Base-by-base conservation (phyloP, 192 early-diverging fungal species). In the Coemansia sp. region DNA sequence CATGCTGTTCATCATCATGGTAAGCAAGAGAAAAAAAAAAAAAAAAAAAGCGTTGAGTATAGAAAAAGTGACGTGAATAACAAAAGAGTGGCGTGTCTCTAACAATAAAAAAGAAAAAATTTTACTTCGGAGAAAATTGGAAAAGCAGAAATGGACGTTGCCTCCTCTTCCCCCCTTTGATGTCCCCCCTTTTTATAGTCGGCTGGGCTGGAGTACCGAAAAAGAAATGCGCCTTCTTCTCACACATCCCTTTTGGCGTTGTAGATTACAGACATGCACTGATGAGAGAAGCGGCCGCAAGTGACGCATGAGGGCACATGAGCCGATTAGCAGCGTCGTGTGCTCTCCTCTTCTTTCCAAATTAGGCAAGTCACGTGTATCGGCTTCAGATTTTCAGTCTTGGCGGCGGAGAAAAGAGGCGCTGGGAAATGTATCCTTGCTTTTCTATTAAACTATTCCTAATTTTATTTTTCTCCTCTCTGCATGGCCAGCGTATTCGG, bases 1-100 rank as follows among this genome's bases (percentile, higher is more conserved):
- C 15, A 67, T 70, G 41, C 69, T 64, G 68, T 81, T 72, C 74
- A 75, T 81, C 48, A 81, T 60, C 78, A 81, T 81, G 10, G 57
- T 66, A 25, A 19, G 39, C 34, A 11, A 58, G 6, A 31, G 46
- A 39, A 14, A 32, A 57, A 38, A 27, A 27, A 1, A 27, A 27
- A 27, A 27, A 27, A 27, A 0, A 27, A 59, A 62, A 36, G 46
- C 27, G 58, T 17, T 41, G 25, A 23, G 31, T 50, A 15, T 29
- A 27, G 2, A 25, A 41, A 44, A 32, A 14, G 41, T 19, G 6
- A 51, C 1, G 2, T 21, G 23, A 51, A 51, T 27, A 27, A 27
- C 27, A 27, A 61, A 48, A 58, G 46, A 42, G 41, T 19, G 39
- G 39, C 39, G 39, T 41, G 39, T 12, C 10, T 14, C 11, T 14